Evolutionary conservation across 2,329 filamentous ascomycete genomes (phyloP), one percentile per base, ranked within the genome.

Genomic region (Phialemoniopsis sp.): DNA sequence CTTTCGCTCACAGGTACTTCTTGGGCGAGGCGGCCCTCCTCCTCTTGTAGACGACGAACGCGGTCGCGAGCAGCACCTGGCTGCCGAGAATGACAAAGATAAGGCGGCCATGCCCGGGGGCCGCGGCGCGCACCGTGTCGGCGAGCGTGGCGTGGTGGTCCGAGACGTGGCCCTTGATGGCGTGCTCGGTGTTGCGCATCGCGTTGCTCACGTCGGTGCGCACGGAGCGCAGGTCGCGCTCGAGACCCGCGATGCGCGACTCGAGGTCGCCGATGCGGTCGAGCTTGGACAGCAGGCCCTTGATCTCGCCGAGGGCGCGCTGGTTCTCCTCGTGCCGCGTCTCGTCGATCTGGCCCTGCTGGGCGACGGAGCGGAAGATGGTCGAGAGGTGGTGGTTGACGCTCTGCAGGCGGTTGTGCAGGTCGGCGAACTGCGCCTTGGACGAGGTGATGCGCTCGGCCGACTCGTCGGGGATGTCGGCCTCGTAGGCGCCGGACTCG

Each of bases 391-490:
- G 81, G 62, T 88, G 82, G 59, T 80, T 80, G 42, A 88, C 70
- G 50, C 70, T 73, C 60, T 90, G 88, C 14, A 97, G 68, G 26
- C 89, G 85, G 67, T 85, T 85, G 68, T 95, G 85, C 13, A 97
- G 73, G 57, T 96, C 90, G 28, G 76, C 73, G 57, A 96, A 91
- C 60, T 95, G 89, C 12, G 67, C 64, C 49, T 65, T 64, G 47
- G 73, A 73, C 33, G 64, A 69, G 16, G 65, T 62, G 54, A 74
- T 73, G 26, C 56, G 53, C 34, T 73, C 67, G 37, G 76, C 60
- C 28, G 64, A 56, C 41, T 66, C 49, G 51, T 81, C 76, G 33
- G 70, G 65, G 33, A 76, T 57, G 34, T 60, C 52, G 17, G 66
- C 62, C 42, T 67, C 62, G 36, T 67, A 64, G 13, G 51, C 58